Evolutionary conservation across 176 grass and related monocot genomes (phyloP).

Genomic region (Miscanthus lutarioriparius): DNA sequence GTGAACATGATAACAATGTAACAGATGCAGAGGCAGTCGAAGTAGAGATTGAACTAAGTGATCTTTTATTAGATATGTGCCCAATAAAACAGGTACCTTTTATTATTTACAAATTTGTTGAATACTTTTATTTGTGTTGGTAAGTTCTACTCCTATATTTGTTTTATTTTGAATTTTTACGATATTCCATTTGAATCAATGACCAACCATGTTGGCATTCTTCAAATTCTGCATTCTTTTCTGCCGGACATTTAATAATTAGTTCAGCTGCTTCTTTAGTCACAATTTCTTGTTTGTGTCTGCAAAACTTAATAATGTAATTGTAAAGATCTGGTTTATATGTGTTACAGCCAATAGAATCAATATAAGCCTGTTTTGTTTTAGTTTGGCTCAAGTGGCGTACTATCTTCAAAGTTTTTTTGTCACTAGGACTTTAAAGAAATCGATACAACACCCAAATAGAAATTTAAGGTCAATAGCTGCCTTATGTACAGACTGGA

Average conservation of each 20-base stretch:
- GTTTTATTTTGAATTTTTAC: conserved; percentile 5
- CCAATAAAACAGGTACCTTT: conserved; percentile 91
- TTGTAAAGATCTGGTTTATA: not conserved
- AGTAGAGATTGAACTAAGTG: conserved; percentile 85
- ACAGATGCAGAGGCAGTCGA: conserved; percentile 68
- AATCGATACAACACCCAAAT: not conserved
- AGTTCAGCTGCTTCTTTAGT: not conserved
- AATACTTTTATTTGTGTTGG: not conserved
- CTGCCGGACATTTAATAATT: too few species aligned
- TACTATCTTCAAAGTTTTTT: not conserved
- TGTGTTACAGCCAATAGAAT: not conserved
- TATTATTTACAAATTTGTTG: conserved; percentile 3
- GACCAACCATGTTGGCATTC: not conserved
- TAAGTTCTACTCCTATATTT: not conserved
- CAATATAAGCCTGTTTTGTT: not conserved
- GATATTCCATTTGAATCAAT: conserved; percentile 5
- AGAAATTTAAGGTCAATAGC: not conserved
- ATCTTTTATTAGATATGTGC: conserved; percentile 79
- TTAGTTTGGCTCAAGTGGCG: conserved; percentile 6
- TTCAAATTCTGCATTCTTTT: too few species aligned
- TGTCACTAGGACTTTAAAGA: not conserved
- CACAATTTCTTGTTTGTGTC: conserved; percentile 2
- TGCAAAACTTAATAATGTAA: not conserved
- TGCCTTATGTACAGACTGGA: not conserved
- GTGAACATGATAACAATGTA: conserved; percentile 52